Evolutionary conservation across 768 basidiomycete species (phyloP).

Genomic region (Neoboletus brunneissimus): DNA sequence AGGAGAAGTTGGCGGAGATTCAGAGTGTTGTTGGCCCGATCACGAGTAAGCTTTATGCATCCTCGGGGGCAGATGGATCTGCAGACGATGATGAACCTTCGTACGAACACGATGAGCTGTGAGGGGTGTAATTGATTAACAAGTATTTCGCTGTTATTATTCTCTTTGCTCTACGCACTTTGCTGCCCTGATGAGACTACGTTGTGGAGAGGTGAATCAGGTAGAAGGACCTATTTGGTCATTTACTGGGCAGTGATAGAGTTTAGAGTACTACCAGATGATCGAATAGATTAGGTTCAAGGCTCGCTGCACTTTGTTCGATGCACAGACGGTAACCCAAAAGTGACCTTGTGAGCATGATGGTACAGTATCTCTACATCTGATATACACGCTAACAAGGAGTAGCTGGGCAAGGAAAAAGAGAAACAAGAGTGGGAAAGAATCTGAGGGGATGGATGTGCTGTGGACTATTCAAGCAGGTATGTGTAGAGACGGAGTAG

Average conservation of each 20-base stretch:
- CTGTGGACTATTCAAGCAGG: constrained; percentile 1
- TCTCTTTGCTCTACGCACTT: not conserved
- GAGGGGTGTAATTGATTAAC: constrained; percentile 8
- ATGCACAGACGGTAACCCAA: not conserved
- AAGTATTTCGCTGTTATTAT: constrained; percentile 7
- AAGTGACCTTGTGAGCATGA: not conserved
- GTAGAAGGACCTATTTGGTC: constrained; percentile 13
- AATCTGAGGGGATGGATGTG: too few relatives aligned
- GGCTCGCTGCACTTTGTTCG: too few relatives aligned
- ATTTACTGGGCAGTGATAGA: not conserved
- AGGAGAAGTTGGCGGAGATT: constrained; percentile 82
- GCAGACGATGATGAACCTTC: constrained; percentile 44
- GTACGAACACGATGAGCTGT: constrained; percentile 56
- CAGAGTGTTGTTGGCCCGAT: constrained; percentile 80
- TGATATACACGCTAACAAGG: constrained; percentile 2
- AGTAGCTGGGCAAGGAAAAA: not conserved
- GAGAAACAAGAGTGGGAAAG: not conserved
- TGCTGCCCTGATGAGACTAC: not conserved
- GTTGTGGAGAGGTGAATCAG: not conserved
- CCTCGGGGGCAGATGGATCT: constrained; percentile 36
- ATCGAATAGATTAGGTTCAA: too few relatives aligned
- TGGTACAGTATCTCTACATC: constrained; percentile 1
- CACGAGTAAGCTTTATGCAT: constrained; percentile 74
- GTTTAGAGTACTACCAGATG: not conserved
- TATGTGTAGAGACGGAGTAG: not conserved